phyloP scores from a whole-genome alignment of 441 rosid genomes.

The Populus tomentosa region DNA sequence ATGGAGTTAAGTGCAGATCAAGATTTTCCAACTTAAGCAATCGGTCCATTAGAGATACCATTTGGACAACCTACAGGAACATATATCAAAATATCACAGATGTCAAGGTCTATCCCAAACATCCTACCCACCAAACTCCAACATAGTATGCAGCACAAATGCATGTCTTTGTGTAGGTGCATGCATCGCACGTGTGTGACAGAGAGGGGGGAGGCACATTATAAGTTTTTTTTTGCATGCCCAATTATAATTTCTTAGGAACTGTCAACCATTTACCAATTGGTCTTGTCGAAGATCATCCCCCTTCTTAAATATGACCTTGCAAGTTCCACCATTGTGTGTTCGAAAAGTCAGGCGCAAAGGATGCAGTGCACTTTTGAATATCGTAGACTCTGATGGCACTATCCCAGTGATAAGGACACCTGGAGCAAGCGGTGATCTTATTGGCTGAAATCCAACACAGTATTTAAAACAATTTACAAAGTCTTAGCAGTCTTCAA shows the following conservation, averaged over 20 bases:
- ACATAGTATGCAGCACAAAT: neutral
- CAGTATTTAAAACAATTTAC: slow-evolving; percentile 9
- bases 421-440: slow-evolving; percentile 82
- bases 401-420: slow-evolving; percentile 84
- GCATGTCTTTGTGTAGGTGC: no score
- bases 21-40: slow-evolving; percentile 94
- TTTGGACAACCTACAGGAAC: slow-evolving; percentile 80
- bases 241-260: slow-evolving; percentile 6
- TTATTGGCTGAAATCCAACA: slow-evolving; percentile 63
- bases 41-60: slow-evolving; percentile 99
- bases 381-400: slow-evolving; percentile 90
- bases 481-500: slow-evolving; percentile 12
- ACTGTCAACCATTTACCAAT: slow-evolving; percentile 52
- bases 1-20: slow-evolving; percentile 90
- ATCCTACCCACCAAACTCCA: neutral
- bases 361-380: slow-evolving; percentile 91
- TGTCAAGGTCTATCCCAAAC: neutral
- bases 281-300: slow-evolving; percentile 99
- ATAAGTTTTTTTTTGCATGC: neutral
- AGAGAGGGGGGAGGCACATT: neutral
- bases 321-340: slow-evolving; percentile 73
- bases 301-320: slow-evolving; percentile 93
- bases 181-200: neutral
- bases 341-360: slow-evolving; percentile 84
- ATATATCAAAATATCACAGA: slow-evolving; percentile 17